phyloP scores from a whole-genome alignment of 108 stramenopile species.

The Discostella pseudostelligera region DNA sequence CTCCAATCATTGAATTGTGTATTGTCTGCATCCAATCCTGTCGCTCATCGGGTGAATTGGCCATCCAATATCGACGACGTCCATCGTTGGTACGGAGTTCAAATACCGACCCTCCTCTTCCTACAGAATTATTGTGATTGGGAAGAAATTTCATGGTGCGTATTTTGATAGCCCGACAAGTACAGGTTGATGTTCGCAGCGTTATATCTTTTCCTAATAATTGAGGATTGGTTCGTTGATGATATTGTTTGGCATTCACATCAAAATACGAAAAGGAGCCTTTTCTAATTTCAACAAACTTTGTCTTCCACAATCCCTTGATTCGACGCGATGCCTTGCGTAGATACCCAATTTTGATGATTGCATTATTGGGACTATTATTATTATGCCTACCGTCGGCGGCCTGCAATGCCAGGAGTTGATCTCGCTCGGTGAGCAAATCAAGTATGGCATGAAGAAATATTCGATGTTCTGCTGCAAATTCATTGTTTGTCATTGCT shows the following conservation, averaged over 20 bases:
- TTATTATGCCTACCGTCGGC: slow-evolving; percentile 66
- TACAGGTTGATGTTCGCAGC: slow-evolving; percentile 52
- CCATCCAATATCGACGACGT: slow-evolving; percentile 73
- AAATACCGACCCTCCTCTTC: slow-evolving; percentile 55
- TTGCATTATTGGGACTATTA: slow-evolving; percentile 44
- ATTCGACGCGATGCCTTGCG: slow-evolving; percentile 76
- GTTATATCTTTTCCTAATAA: slow-evolving; percentile 72
- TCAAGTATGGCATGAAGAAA: slow-evolving; percentile 68
- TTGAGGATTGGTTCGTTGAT: no score
- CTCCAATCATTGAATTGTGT: slow-evolving; percentile 77
- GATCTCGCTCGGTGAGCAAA: slow-evolving; percentile 67
- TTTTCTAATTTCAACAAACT: slow-evolving; percentile 73
- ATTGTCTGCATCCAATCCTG: slow-evolving; percentile 77
- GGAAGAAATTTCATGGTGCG: no score
- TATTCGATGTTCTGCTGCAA: slow-evolving; percentile 78
- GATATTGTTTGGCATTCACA: slow-evolving; percentile 20
- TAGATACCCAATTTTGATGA: slow-evolving; percentile 74
- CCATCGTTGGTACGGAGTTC: slow-evolving; percentile 58
- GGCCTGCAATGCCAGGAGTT: slow-evolving; percentile 44
- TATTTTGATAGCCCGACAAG: slow-evolving; percentile 68
- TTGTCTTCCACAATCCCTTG: slow-evolving; percentile 79
- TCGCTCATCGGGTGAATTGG: slow-evolving; percentile 67
- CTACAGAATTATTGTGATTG: no score
- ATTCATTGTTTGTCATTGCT: slow-evolving; percentile 35
- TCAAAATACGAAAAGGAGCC: slow-evolving; percentile 80